Evolutionary conservation across 1,284 basidiomycete genomes (phyloP).

Genomic region (Leccinum angustisporum): DNA sequence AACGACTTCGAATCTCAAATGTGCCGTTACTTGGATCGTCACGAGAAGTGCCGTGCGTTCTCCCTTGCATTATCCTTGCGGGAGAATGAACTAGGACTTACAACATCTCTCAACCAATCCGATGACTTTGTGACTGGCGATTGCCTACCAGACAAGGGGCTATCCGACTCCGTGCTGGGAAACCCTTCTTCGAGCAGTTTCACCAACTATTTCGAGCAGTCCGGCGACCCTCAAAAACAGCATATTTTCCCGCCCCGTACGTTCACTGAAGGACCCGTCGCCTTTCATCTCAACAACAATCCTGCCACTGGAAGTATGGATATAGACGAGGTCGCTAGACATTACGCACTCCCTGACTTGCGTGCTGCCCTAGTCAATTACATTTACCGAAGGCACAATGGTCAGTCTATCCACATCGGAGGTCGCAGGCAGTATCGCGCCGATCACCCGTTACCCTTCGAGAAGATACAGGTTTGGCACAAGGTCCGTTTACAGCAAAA

Average conservation of each 20-base stretch:
- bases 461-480: not conserved
- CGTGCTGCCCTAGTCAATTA: not conserved
- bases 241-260: not conserved
- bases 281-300: not conserved
- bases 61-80: not conserved
- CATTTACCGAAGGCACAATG: not conserved
- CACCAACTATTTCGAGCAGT: not conserved
- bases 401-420: not conserved
- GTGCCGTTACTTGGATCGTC: too few relatives aligned
- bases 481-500: not conserved
- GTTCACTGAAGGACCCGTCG: not conserved
- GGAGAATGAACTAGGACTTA: not conserved
- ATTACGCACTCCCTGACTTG: not conserved
- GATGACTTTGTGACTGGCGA: not conserved
- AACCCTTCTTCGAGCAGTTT: not conserved
- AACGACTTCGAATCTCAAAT: too few relatives aligned
- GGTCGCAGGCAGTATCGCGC: not conserved
- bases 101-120: not conserved
- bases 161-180: not conserved
- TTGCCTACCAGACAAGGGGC: not conserved
- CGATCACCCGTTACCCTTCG: not conserved
- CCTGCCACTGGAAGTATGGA: not conserved
- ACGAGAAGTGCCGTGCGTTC: too few relatives aligned
- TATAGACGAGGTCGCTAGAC: not conserved
- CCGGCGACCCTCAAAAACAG: not conserved